Evolutionary conservation across 345 rosid species (phyloP).

Genomic region (Eucalyptus dawsonii): DNA sequence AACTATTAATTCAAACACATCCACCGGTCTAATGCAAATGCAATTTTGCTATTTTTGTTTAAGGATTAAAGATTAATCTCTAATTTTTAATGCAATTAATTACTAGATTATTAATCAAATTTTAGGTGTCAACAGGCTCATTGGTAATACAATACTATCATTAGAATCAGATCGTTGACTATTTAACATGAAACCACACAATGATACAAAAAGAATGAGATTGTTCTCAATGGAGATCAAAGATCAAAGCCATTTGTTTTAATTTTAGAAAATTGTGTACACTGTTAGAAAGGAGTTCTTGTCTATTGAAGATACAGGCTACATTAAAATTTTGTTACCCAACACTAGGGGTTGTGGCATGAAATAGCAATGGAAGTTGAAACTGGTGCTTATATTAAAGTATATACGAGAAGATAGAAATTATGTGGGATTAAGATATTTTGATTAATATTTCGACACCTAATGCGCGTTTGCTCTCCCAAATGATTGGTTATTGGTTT

Average conservation of each 20-base stretch:
- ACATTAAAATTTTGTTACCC: background rate
- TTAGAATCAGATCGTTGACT: background rate
- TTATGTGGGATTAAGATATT: background rate
- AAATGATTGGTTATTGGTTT: background rate
- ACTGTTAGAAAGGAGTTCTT: background rate
- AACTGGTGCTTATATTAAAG: too few species aligned
- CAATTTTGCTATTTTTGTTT: too few species aligned
- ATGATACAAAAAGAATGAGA: background rate
- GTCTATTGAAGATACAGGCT: background rate
- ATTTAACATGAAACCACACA: background rate
- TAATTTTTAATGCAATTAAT: too few species aligned
- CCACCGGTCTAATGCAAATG: fast-evolving
- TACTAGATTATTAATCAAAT: background rate
- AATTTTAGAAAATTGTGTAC: background rate
- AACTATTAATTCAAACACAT: too few species aligned
- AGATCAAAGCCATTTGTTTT: background rate
- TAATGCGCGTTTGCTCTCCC: background rate
- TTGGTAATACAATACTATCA: background rate
- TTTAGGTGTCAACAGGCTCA: background rate
- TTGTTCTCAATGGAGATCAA: background rate
- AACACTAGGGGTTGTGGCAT: background rate
- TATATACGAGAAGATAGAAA: background rate
- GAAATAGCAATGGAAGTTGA: background rate
- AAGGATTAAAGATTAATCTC: too few species aligned
- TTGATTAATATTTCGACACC: background rate